Conservation (phyloP, 257 asterid genomes). For the Primulina huaijiensis region DNA sequence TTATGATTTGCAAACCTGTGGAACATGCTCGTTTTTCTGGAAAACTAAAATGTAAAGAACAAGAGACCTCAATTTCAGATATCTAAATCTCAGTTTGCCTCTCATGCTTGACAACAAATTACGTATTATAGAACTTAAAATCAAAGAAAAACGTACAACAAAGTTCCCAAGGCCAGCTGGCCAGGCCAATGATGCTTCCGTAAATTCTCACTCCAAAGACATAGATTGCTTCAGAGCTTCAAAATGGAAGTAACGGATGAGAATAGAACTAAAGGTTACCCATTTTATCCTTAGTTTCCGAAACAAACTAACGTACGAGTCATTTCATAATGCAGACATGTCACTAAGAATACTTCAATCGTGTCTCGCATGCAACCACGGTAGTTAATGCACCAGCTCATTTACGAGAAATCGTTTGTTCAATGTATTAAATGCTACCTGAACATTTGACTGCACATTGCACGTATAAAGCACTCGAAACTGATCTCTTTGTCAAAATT, state of each 20-base stretch:
- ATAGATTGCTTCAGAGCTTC: conserved; percentile 1
- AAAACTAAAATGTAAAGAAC: background rate
- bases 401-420: background rate
- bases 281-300: conserved; percentile 17
- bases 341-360: background rate
- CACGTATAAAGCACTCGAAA: background rate
- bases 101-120: background rate
- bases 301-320: conserved; percentile 16
- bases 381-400: conserved; percentile 1
- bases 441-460: background rate
- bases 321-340: background rate
- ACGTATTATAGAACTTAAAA: background rate
- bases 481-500: background rate
- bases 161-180: background rate
- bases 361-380: background rate
- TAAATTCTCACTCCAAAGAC: conserved; percentile 12
- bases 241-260: conserved; percentile 12
- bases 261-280: background rate
- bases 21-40: background rate
- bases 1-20: background rate
- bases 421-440: conserved; percentile 14
- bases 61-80: background rate
- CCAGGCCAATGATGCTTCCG: background rate
- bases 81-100: background rate
- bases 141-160: conserved; percentile 15